A percentile compares a stretch with the other conserved stretches of the same genome.
Evolutionary conservation across 2,329 filamentous ascomycete genomes (phyloP).

Genomic region (Cercospora citrullina): DNA sequence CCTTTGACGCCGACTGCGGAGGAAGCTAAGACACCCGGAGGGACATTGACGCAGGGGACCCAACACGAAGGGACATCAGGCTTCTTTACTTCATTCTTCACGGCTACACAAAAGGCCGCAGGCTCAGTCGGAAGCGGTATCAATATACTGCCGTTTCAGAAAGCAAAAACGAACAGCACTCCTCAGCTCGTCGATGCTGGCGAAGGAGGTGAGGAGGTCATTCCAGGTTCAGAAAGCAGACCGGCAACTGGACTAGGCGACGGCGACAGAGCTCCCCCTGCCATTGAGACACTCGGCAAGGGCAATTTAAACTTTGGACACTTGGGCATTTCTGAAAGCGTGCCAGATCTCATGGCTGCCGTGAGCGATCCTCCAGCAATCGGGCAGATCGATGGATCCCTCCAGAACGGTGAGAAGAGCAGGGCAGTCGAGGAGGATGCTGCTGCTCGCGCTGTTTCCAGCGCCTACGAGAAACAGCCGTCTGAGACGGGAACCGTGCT

Average conservation of each 20-base stretch:
- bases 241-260: conserved; percentile 46
- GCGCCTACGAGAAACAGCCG: conserved; percentile 55
- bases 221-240: conserved; percentile 34
- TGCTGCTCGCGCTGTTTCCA: conserved; percentile 61
- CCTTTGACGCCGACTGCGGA: conserved; percentile 78
- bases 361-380: conserved; percentile 30
- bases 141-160: conserved; percentile 55
- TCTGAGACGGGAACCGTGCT: conserved; percentile 35
- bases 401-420: conserved; percentile 51
- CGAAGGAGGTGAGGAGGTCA: conserved; percentile 45
- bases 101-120: conserved; percentile 88
- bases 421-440: conserved; percentile 61
- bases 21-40: conserved; percentile 60
- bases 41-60: conserved; percentile 51
- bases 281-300: conserved; percentile 83
- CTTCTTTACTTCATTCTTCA: conserved; percentile 93
- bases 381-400: conserved; percentile 12
- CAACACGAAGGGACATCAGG: conserved; percentile 50
- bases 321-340: conserved; percentile 67
- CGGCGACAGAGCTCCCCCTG: conserved; percentile 63
- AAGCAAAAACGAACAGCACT: conserved; percentile 42
- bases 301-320: conserved; percentile 89
- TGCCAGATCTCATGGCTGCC: conserved; percentile 60
- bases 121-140: conserved; percentile 73
- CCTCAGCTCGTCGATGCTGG: conserved; percentile 23